Evolutionary conservation across 352 stramenopile genomes (phyloP).

Genomic region (Globisporangium polare): DNA sequence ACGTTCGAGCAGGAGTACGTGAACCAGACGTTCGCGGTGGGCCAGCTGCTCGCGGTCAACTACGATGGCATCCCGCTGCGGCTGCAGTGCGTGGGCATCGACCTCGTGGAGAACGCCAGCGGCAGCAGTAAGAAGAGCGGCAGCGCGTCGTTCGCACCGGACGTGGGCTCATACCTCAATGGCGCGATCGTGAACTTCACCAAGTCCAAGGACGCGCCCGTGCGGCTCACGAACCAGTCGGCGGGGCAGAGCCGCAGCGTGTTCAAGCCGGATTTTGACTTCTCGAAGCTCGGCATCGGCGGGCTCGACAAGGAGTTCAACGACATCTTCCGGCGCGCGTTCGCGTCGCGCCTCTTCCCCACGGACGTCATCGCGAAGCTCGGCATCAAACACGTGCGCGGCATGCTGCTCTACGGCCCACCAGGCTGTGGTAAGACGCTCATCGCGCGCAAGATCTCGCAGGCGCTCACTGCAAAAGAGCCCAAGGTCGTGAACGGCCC

Average conservation of each 20-base stretch:
- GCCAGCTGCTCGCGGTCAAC: slow-evolving; percentile 67
- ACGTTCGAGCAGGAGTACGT: slow-evolving; percentile 69
- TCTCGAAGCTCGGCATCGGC: slow-evolving; percentile 98
- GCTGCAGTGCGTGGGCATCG: slow-evolving; percentile 50
- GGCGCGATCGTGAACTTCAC: slow-evolving; percentile 75
- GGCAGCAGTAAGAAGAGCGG: slow-evolving; percentile 17
- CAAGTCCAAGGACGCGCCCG: slow-evolving; percentile 69
- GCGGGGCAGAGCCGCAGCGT: slow-evolving; percentile 73
- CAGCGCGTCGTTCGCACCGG: slow-evolving; percentile 29
- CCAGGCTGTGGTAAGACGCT: slow-evolving; percentile 95
- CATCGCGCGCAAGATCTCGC: slow-evolving; percentile 97
- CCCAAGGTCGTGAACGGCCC: slow-evolving; percentile 99
- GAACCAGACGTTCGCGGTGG: slow-evolving; percentile 70
- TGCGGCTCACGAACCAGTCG: slow-evolving; percentile 79
- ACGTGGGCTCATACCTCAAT: slow-evolving; percentile 51
- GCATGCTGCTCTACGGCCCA: slow-evolving; percentile 86
- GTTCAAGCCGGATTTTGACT: slow-evolving; percentile 98
- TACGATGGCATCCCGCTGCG: slow-evolving; percentile 63
- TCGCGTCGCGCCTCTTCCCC: slow-evolving; percentile 97
- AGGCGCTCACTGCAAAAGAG: slow-evolving; percentile 94
- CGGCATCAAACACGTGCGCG: slow-evolving; percentile 98
- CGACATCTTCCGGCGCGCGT: slow-evolving; percentile 98
- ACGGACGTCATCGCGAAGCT: slow-evolving; percentile 95
- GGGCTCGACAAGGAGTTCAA: slow-evolving; percentile 99
- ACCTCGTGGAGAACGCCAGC: slow-evolving; percentile 43